A percentile compares a stretch with the other conserved stretches of the same genome.
Evolutionary conservation across 2,329 filamentous ascomycete species (phyloP).

Genomic region (Fusarium mexicanum): DNA sequence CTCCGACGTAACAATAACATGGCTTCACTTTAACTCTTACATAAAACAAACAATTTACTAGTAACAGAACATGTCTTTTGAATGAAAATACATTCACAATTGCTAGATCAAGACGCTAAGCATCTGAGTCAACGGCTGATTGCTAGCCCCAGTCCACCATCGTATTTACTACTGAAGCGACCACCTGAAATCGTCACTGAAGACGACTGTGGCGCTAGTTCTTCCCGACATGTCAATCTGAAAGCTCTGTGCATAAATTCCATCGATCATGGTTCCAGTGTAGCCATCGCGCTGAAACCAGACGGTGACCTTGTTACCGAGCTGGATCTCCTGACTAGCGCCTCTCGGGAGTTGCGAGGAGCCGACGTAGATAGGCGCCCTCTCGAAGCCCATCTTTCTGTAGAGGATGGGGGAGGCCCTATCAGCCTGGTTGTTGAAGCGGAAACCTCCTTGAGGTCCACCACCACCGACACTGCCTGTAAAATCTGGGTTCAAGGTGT

Average conservation of each 20-base stretch:
- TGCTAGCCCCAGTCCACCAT: neutral
- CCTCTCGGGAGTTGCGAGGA: rapidly evolving
- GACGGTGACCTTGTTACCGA: rapidly evolving
- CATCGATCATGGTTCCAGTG: neutral
- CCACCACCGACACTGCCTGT: neutral
- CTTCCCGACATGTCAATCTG: neutral
- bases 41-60: rapidly evolving
- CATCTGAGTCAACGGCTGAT: neutral
- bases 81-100: neutral
- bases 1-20: rapidly evolving
- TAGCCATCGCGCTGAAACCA: rapidly evolving
- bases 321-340: rapidly evolving
- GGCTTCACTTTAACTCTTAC: rapidly evolving
- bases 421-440: neutral
- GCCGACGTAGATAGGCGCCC: rapidly evolving
- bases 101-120: neutral
- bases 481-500: neutral
- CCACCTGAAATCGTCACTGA: rapidly evolving
- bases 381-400: rapidly evolving
- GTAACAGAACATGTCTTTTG: rapidly evolving
- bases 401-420: rapidly evolving
- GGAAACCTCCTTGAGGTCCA: neutral
- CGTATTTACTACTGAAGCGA: neutral
- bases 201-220: rapidly evolving
- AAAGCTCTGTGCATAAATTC: rapidly evolving